phyloP scores from a whole-genome alignment of 768 basidiomycete genomes.

The Xerocomellus amylosporus region DNA sequence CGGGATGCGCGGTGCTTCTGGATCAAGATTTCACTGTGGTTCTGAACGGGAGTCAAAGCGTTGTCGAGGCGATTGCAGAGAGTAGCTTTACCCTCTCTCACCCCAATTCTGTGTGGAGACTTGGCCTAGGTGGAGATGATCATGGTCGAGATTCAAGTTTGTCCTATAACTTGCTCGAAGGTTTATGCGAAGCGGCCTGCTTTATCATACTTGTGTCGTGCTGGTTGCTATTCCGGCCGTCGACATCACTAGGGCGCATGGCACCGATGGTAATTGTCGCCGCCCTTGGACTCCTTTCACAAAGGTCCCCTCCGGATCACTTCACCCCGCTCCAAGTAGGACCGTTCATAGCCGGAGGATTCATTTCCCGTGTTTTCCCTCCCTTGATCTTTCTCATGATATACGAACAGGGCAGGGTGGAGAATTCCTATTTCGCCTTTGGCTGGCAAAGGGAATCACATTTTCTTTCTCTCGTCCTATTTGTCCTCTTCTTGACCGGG shows the following conservation, averaged over 20 bases:
- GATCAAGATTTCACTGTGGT: conserved; percentile 1
- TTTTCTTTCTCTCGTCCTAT: no score
- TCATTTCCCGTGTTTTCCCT: neutral
- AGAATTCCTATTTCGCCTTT: neutral
- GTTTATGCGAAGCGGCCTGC: neutral
- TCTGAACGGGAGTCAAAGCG: neutral
- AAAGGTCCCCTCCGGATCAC: neutral
- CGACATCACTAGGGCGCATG: neutral
- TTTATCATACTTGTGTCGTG: neutral
- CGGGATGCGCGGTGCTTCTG: neutral
- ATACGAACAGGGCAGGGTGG: neutral
- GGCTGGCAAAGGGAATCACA: neutral
- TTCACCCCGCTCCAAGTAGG: neutral
- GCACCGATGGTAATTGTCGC: no score
- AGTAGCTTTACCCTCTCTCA: neutral
- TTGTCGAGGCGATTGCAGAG: conserved; percentile 1
- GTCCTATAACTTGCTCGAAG: neutral
- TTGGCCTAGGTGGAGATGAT: neutral
- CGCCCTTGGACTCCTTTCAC: neutral
- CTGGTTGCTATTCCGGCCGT: neutral
- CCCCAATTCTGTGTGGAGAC: neutral
- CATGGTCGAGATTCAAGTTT: neutral
- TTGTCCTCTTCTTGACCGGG: neutral
- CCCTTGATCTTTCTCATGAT: neutral
- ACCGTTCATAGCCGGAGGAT: neutral